phyloP scores from a whole-genome alignment of 202 grass and related monocot species.

The Schoenoplectus triqueter region DNA sequence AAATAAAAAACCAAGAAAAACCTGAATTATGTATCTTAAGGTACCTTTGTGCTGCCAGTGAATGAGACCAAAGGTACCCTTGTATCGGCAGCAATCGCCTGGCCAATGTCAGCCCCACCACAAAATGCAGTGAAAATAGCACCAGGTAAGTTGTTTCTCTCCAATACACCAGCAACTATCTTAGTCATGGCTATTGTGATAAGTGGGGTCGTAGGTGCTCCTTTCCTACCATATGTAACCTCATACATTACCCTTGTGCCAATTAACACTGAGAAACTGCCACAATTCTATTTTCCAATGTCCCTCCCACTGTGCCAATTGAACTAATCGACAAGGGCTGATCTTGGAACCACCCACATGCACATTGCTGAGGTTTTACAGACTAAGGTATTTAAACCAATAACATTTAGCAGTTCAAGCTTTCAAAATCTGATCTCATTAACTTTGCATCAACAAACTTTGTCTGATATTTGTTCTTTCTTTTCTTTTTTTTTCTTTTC shows the following conservation, averaged over 20 bases:
- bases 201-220: conserved; percentile 94
- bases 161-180: conserved; percentile 84
- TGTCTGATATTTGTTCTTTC: background rate
- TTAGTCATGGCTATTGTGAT: conserved; percentile 97
- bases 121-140: conserved; percentile 97
- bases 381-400: background rate
- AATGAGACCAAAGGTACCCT: conserved; percentile 94
- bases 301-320: background rate
- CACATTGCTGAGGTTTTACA: background rate
- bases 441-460: background rate
- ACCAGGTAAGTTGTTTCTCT: conserved; percentile 91
- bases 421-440: background rate
- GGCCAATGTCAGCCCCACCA: conserved; percentile 84
- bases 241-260: conserved; percentile 27
- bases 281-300: background rate
- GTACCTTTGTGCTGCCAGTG: conserved; percentile 96
- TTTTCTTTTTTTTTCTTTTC: too few species aligned
- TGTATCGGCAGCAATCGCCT: conserved; percentile 76
- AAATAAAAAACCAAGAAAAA: conserved; percentile 3
- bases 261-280: background rate
- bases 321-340: background rate
- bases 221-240: conserved; percentile 63
- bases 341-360: background rate
- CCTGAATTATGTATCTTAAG: background rate
- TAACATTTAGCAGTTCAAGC: background rate